Conservation (phyloP, 2,329 filamentous ascomycete genomes). For the Scolecobasidium constrictum region DNA sequence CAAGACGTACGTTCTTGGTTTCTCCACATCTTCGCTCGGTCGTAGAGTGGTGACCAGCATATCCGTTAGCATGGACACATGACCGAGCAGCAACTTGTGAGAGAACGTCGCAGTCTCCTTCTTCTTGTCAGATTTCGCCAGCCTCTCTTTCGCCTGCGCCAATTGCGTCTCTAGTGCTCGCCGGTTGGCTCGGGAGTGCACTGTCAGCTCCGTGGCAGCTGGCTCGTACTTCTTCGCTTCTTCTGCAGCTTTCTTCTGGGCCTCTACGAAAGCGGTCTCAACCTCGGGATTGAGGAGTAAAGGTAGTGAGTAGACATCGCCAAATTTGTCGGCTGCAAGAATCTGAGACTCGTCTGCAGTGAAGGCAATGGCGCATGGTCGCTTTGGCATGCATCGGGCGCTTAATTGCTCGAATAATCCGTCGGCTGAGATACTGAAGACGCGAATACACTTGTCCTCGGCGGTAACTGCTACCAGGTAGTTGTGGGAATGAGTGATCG, state of each 20-base stretch:
- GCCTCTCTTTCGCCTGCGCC: conserved; percentile 25
- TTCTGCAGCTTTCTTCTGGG: conserved; percentile 10
- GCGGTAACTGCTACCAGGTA: conserved; percentile 69
- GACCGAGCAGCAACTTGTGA: conserved; percentile 70
- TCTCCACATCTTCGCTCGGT: conserved; percentile 18
- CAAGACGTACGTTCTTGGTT: conserved; percentile 47
- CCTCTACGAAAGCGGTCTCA: conserved; percentile 15
- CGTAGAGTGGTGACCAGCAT: conserved; percentile 45
- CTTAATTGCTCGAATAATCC: conserved; percentile 58
- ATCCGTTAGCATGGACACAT: conserved; percentile 90
- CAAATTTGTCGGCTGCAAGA: conserved; percentile 86
- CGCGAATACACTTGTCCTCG: conserved; percentile 86
- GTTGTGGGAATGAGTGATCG: conserved; percentile 50
- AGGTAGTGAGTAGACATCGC: conserved; percentile 85
- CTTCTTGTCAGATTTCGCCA: conserved; percentile 26
- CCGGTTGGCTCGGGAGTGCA: conserved; percentile 51
- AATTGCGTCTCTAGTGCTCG: conserved; percentile 46
- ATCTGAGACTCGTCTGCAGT: conserved; percentile 62
- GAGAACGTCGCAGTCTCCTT: conserved; percentile 51
- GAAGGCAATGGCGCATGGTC: conserved; percentile 66
- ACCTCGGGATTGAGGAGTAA: conserved; percentile 41
- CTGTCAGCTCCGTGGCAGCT: conserved; percentile 46
- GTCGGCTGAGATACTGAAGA: conserved; percentile 57
- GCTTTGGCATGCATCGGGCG: conserved; percentile 75
- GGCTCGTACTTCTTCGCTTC: conserved; percentile 33